A percentile compares a stretch with the other conserved stretches of the same genome.
phyloP scores from a whole-genome alignment of 805 yeast species.

The Metschnikowia baotianmanensis region DNA sequence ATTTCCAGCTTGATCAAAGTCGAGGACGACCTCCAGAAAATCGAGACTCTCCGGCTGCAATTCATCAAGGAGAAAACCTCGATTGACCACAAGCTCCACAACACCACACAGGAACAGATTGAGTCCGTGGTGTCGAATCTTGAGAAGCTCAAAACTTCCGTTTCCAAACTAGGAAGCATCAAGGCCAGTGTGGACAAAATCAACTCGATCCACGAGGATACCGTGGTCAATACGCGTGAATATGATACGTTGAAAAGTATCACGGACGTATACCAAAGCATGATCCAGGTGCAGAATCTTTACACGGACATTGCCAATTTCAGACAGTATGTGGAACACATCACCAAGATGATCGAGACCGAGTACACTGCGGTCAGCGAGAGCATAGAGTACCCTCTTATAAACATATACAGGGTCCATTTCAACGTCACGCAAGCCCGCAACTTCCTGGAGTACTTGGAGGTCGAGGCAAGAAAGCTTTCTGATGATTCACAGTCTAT shows the following conservation, averaged over 20 bases:
- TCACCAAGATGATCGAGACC: constrained; percentile 52
- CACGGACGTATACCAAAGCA: constrained; percentile 66
- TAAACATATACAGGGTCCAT: constrained; percentile 65
- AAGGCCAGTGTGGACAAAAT: constrained; percentile 39
- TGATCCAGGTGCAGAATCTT: constrained; percentile 65
- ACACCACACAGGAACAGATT: constrained; percentile 65
- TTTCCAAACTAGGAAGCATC: constrained; percentile 33
- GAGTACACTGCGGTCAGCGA: constrained; percentile 33
- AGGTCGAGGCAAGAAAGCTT: constrained; percentile 45
- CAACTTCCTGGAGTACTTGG: constrained; percentile 75
- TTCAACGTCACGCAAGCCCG: constrained; percentile 66
- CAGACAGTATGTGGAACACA: constrained; percentile 45
- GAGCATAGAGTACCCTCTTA: constrained; percentile 43
- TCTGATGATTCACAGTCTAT: constrained; percentile 68
- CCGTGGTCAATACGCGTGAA: constrained; percentile 56
- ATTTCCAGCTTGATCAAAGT: constrained; percentile 39
- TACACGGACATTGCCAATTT: constrained; percentile 61
- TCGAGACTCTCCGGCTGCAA: constrained; percentile 52
- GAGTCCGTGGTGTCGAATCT: constrained; percentile 55
- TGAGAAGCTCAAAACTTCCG: constrained; percentile 46
- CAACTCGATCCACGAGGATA: constrained; percentile 54
- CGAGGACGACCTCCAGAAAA: constrained; percentile 55
- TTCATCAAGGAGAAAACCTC: constrained; percentile 67
- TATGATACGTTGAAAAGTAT: constrained; percentile 69
- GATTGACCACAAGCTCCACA: constrained; percentile 69